A percentile compares a stretch with the other conserved stretches of the same genome.
Evolutionary conservation across 75 land plant genomes (phyloP).

Genomic region (Sequoia sempervirens): DNA sequence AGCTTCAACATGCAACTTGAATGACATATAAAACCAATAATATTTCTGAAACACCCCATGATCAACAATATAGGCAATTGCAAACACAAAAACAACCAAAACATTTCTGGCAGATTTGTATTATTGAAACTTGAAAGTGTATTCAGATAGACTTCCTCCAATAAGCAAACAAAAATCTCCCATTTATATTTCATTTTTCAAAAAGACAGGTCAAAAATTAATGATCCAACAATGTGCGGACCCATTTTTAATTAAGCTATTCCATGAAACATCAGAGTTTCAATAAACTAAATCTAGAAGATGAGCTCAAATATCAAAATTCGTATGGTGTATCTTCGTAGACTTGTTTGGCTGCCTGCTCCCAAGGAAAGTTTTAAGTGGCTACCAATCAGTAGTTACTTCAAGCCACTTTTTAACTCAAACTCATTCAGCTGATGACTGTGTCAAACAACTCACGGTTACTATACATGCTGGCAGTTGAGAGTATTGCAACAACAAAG

Average conservation of each 20-base stretch:
- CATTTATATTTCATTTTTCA: background rate
- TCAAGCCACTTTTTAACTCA: background rate
- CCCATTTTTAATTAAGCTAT: background rate
- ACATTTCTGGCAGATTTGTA: background rate
- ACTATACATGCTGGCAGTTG: background rate
- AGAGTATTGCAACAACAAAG: background rate
- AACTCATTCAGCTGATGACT: background rate
- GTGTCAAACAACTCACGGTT: background rate
- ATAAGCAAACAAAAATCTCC: background rate
- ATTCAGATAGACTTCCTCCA: background rate
- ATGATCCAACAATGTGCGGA: background rate
- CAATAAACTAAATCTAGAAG: background rate
- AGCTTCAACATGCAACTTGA: conserved; percentile 1
- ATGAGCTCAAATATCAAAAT: background rate
- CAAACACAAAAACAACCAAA: background rate
- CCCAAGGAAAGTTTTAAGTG: background rate
- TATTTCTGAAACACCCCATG: background rate
- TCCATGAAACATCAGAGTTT: background rate
- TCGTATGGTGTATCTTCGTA: background rate
- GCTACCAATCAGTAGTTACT: background rate
- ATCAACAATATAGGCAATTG: too few species aligned
- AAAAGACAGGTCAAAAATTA: background rate
- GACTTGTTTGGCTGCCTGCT: background rate
- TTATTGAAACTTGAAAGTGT: background rate
- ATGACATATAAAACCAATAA: background rate